phyloP scores from a whole-genome alignment of 2,329 filamentous ascomycete genomes.

The Parafenestella ontariensis region DNA sequence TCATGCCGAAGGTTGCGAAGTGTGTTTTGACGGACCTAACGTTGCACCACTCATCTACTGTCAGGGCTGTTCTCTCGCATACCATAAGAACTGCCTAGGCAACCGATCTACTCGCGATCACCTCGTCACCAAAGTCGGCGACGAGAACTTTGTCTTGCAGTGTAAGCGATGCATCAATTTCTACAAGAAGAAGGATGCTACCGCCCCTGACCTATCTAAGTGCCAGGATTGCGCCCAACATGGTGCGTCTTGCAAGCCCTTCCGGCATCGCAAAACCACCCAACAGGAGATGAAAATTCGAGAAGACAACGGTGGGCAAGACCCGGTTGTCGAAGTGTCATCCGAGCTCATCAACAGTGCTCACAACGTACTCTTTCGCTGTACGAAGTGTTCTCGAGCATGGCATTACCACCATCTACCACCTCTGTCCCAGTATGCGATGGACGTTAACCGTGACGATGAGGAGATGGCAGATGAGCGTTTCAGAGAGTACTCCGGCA shows the following conservation, averaged over 20 bases:
- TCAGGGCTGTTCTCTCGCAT: conserved; percentile 86
- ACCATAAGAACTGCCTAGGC: conserved; percentile 85
- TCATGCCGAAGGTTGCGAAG: conserved; percentile 75
- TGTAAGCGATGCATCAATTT: conserved; percentile 83
- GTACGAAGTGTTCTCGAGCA: conserved; percentile 74
- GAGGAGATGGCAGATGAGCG: conserved; percentile 65
- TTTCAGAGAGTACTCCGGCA: conserved; percentile 73
- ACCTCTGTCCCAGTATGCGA: conserved; percentile 51
- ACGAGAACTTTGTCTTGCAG: conserved; percentile 83
- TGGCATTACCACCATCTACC: conserved; percentile 89
- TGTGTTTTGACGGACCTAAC: conserved; percentile 67
- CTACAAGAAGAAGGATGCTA: conserved; percentile 70
- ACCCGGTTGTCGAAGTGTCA: conserved; percentile 74
- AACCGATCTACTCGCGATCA: conserved; percentile 78
- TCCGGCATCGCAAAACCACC: conserved; percentile 74
- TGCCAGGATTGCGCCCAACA: conserved; percentile 73
- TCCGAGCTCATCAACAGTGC: conserved; percentile 74
- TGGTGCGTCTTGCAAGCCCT: conserved; percentile 76
- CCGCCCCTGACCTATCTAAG: conserved; percentile 71
- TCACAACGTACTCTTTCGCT: conserved; percentile 82
- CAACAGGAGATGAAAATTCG: conserved; percentile 85
- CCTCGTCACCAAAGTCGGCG: conserved; percentile 81
- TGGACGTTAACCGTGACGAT: conserved; percentile 54
- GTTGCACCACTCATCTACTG: conserved; percentile 82
- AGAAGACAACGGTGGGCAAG: conserved; percentile 77